phyloP scores from a whole-genome alignment of 441 rosid species.

The Gossypium armourianum region DNA sequence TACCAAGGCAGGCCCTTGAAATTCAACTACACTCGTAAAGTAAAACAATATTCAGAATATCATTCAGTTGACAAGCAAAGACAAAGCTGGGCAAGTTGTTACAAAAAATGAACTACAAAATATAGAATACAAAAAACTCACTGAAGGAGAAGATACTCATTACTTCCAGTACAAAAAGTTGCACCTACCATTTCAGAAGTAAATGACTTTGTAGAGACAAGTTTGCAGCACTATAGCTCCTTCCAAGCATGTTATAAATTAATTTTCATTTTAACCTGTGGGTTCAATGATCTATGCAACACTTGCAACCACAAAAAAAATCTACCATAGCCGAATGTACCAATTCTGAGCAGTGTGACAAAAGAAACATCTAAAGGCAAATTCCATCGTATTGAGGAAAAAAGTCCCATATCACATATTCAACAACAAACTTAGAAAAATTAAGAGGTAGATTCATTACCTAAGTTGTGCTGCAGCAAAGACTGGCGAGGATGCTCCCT shows the following conservation, averaged over 20 bases:
- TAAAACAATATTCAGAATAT: slow-evolving; percentile 18
- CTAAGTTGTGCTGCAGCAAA: slow-evolving; percentile 84
- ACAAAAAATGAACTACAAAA: neutral
- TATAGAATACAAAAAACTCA: neutral
- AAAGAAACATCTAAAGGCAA: neutral
- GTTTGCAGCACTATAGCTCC: neutral
- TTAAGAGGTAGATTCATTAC: slow-evolving; percentile 24
- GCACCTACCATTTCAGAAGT: neutral
- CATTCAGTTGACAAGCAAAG: slow-evolving; percentile 7
- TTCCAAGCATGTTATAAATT: neutral
- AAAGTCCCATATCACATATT: slow-evolving; percentile 3
- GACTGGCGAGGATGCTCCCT: slow-evolving; percentile 83
- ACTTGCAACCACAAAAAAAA: neutral
- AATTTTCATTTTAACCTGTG: slow-evolving; percentile 5
- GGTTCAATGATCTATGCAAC: neutral
- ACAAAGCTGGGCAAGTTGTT: neutral
- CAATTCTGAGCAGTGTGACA: neutral
- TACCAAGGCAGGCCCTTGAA: slow-evolving; percentile 91
- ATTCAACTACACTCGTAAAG: slow-evolving; percentile 50
- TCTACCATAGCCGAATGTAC: neutral
- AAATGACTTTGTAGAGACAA: neutral
- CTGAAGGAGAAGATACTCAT: neutral
- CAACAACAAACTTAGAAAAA: slow-evolving; percentile 9
- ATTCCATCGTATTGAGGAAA: neutral
- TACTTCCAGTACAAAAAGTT: neutral